Conservation (phyloP, 1,139 yeast species). For the Hyphopichia fennica region DNA sequence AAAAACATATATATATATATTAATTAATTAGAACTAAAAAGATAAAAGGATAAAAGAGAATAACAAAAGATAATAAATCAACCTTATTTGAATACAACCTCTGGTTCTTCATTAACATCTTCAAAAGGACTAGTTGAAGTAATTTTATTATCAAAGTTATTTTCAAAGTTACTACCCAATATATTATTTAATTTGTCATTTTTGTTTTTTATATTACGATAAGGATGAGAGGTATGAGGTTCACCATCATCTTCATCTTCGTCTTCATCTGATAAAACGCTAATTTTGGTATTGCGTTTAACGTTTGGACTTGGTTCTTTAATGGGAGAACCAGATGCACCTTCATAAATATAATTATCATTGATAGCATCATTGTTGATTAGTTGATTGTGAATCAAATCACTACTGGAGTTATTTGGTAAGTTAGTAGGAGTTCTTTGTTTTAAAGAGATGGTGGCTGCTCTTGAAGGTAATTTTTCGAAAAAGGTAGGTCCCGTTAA, state of each 20-base stretch:
- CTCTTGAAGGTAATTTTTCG: slow-evolving; percentile 40
- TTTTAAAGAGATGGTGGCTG: slow-evolving; percentile 22
- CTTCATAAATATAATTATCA: slow-evolving; percentile 33
- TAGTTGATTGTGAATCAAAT: slow-evolving; percentile 17
- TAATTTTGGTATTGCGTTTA: neutral
- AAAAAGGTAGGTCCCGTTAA: slow-evolving; percentile 35
- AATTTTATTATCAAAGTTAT: neutral
- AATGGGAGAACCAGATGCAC: neutral
- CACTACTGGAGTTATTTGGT: slow-evolving; percentile 24
- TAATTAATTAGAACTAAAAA: no score
- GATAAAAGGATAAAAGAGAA: no score
- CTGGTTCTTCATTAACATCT: slow-evolving; percentile 3
- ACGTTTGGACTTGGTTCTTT: no score
- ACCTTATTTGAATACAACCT: slow-evolving; percentile 14
- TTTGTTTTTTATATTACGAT: slow-evolving; percentile 4
- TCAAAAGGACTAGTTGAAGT: no score
- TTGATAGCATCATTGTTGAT: slow-evolving; percentile 29
- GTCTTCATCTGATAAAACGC: neutral
- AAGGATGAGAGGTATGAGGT: neutral
- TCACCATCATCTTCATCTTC: neutral
- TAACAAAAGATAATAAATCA: no score
- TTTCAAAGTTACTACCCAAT: slow-evolving; percentile 1
- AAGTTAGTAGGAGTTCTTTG: slow-evolving; percentile 10
- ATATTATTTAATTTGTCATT: neutral
- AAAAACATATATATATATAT: no score